Evolutionary conservation across 1,284 basidiomycete species (phyloP), one percentile per base, ranked within the genome.

Genomic region (Malassezia yamatoensis): DNA sequence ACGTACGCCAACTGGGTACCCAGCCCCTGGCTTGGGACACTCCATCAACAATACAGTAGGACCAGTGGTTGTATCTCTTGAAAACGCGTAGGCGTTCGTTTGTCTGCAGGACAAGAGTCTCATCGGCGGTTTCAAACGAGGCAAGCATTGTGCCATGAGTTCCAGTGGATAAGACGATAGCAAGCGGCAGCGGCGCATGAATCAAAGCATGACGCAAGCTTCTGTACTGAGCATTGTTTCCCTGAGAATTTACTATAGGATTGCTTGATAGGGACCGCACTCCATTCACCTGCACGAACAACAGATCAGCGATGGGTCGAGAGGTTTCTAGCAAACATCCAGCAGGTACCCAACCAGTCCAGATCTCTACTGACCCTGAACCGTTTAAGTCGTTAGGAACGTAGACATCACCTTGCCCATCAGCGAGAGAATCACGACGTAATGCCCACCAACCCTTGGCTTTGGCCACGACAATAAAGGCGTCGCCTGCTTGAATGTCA

Each of bases 381-480:
- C 21, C 21, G 36, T 29, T 16, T 5, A n/a, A 16, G 21, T 21
- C 38, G 8, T 32, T 9, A 2, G 49, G 38, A 3, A 58, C 4
- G 38, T 38, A 74, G 62, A 90, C 82, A 48, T 84, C 78, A 12
- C 90, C 90, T 5, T 83, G 81, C 2, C 90, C 90, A 43, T 83
- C 83, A 20, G 86, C 85, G 18, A 59, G 51, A 1, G 69, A 54
- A 75, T 98, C 94, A 34, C 88, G 83, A 72, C 96, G 90, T 3
- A 98, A 93, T 35, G 96, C 87, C 90, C 93, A 99, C 94, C 94
- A 98, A 0, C 94, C 94, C 60, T 91, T 85, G 13, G 90, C 86
- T 61, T 93, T 85, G 56, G 87, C 88, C 51, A 94, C 79, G 68
- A 96, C 93, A 63, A 96, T 83, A 76, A 94, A 96, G 18, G 76